Conservation (phyloP, 176 grass and related monocot genomes). For the Carex kokanica region DNA sequence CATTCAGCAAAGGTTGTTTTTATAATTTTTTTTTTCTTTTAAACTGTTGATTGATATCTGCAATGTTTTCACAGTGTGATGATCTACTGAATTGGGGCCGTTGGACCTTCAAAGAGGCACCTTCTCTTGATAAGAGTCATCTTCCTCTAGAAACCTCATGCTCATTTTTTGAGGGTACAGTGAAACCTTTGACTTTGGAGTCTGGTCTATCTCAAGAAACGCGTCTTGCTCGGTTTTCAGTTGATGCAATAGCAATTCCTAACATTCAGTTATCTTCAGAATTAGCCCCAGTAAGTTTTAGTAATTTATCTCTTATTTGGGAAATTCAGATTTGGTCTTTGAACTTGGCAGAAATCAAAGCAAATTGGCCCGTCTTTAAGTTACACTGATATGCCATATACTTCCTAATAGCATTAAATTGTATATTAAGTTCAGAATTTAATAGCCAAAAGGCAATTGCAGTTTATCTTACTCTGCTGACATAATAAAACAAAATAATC, state of each 20-base stretch:
- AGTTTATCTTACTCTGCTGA: neutral
- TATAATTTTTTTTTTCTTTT: neutral
- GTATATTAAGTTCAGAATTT: neutral
- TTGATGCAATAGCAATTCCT: slow-evolving; percentile 25
- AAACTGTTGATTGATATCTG: neutral
- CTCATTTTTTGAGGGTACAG: slow-evolving; percentile 48
- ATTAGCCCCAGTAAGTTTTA: slow-evolving; percentile 10
- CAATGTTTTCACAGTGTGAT: slow-evolving; percentile 35
- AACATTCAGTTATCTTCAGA: slow-evolving; percentile 1
- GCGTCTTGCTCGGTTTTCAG: slow-evolving; percentile 21
- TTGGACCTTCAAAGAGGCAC: slow-evolving; percentile 49
- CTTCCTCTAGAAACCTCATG: slow-evolving; percentile 33
- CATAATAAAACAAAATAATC: neutral
- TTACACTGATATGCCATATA: neutral
- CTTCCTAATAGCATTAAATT: neutral
- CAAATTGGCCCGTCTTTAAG: neutral
- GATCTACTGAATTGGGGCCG: slow-evolving; percentile 56
- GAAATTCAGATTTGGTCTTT: neutral
- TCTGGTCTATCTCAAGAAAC: slow-evolving; percentile 34
- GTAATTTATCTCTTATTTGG: neutral
- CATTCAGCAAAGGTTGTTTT: neutral
- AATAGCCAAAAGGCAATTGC: slow-evolving; percentile 1
- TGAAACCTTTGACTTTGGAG: slow-evolving; percentile 48
- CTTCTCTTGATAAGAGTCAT: slow-evolving; percentile 39
- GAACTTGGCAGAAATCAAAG: neutral